Base-by-base conservation (phyloP, 768 basidiomycete genomes). In the Chalciporus sphaerocephalus region DNA sequence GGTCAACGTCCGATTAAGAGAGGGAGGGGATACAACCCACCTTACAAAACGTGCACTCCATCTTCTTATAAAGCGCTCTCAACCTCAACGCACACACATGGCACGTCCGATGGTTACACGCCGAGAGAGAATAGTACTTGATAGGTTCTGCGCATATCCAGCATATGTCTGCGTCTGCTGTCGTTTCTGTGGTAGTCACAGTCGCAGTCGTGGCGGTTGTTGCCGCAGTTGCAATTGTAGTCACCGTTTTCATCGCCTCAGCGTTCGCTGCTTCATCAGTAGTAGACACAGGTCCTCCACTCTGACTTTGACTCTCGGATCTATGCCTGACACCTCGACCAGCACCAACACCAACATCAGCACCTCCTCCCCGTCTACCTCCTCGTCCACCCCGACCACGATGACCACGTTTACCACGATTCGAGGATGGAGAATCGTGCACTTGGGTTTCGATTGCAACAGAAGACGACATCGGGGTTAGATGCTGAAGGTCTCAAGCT, bases 1-100 rank as follows among this genome's bases (percentile, higher is more conserved):
- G 6, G 3, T 5, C 30, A 32, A 4, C 11, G 13, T 12, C 2
- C 11, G 5, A 10, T 11, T 6, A 5, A 11, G 27, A 27, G 27
- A 17, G 5, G 17, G 39, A 12, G 22, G 21, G 6, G 23, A n/a
- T 17, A 50, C 18, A 13, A 39, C 37, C 17, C 32, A 86, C 92
- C 79, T 98, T 98, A 76, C 95, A 99, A 64, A 96, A 96, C 1
- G 95, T 91, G 60, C 95, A 98, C 12, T 93, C 89, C 33, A 69
- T 72, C 64, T 89, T 94, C 74, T 97, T 97, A 74, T 96, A 99
- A 38, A 98, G 69, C 4, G 92, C 92, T 30, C 95, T 70, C 22
- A 98, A 67, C 6, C 95, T 80, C 40, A 97, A 67, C 0, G 89
- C 84, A 59, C 95, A 99, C 48, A 94, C 84, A 67, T 96, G 93